Base-by-base conservation (phyloP, 768 basidiomycete species). In the Cubamyces sp. region DNA sequence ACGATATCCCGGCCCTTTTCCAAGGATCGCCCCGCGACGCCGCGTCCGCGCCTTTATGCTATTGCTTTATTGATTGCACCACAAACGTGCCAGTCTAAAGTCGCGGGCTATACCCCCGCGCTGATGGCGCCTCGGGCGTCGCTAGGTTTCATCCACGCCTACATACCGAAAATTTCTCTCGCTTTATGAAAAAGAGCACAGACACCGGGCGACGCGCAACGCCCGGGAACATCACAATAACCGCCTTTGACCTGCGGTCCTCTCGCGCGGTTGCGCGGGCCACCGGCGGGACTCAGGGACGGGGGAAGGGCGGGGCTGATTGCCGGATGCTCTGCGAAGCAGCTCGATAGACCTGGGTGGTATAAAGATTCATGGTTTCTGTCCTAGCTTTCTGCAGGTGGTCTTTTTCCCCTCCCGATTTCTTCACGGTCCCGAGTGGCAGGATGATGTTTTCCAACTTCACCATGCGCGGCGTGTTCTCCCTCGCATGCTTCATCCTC, bases 271-370 rank as follows among this genome's bases (percentile, higher is more conserved):
- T 41, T 25, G 57, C 5, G 26, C 26, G n/a, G 11, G 9, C 23
- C 23, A 14, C 25, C 16, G 15, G 23, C 18, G 26, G 14, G 12
- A 14, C 12, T 5, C 48, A 21, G 57, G 48, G 54, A 43, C 61
- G 61, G 61, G 52, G 61, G 57, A 62, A 62, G 55, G 49, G 28
- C 61, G 61, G 60, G 61, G 47, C 43, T 62, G 61, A 62, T 57
- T 57, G 48, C 55, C 61, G 54, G 54, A 19, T 19, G 53, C 45
- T 48, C 59, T 45, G 45, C 43, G 59, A 60, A 60, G 59, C 45
- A 39, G 21, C 28, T 30, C 28, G 18, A 42, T 23, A 40, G 11
- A 19, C 14, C 21, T 43, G 40, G 45, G 19, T 16, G 30, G 21
- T 62, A 56, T 62, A 62, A 56, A 57, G 45, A 30, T 25, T 50